Base-by-base conservation (phyloP, 106 monocot species). In the Platanthera guangdongensis region DNA sequence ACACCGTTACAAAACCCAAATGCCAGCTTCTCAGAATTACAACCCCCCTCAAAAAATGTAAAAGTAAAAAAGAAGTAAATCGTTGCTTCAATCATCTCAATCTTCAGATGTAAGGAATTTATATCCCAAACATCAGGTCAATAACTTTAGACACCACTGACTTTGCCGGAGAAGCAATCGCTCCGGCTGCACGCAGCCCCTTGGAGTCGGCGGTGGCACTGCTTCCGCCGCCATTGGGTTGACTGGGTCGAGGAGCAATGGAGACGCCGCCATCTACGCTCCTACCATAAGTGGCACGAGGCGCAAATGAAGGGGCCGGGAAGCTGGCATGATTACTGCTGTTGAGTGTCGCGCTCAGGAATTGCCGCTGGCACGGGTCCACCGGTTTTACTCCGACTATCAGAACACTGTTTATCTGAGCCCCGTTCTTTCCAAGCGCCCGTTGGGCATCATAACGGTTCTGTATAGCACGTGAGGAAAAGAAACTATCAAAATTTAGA, bases 81-180 rank as follows among this genome's bases (percentile, higher is more conserved):
- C n/a, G 19, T 5, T 19, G 21, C 21, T 19, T 16, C 57, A 57
- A 21, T 60, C 19, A 60, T n/a, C 59, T 60, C 2, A 21, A 19
- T 18, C 7, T 19, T 14, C 15, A 14, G n/a, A 14, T 60, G 59
- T 6, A 60, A 19, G 21, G 21, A 67, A 39, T 7, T 51, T 72
- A 90, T 46, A 90, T 81, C 15, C 96, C 90, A 76, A 96, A 96
- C 93, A 96, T 93, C 85, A 96, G 75, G 79, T 96, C 96, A 82
- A 93, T 81, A 28, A 91, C 89, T 82, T 93, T 93, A 5, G 96
- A 91, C 45, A 91, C 67, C 18, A 89, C 81, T 8, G 96, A 96
- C 78, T 91, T 96, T 19, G 90, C 81, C 50, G 96, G 96, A 19
- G 87, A 84, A 73, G 96, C 96, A 84, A 96, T 91, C 57, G 87